phyloP scores from a whole-genome alignment of 352 stramenopile species.

The Globisporangium ultimum region DNA sequence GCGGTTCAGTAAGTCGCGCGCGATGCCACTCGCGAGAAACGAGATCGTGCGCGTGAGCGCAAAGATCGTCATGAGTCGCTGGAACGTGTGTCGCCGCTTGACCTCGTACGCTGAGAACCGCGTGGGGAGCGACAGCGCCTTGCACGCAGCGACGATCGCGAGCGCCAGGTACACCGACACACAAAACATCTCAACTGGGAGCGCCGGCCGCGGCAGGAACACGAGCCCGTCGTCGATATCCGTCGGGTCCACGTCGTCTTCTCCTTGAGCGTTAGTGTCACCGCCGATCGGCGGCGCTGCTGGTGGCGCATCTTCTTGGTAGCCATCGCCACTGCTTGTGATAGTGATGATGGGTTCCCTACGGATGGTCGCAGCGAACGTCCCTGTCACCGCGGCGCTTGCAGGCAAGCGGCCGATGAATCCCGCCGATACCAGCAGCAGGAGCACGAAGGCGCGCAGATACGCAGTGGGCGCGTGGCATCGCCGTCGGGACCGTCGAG shows the following conservation, averaged over 20 bases:
- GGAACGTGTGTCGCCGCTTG: constrained; percentile 61
- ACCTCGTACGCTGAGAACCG: constrained; percentile 27
- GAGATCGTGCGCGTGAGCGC: constrained; percentile 53
- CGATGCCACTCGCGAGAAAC: constrained; percentile 30
- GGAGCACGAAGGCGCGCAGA: background rate
- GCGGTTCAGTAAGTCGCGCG: constrained; percentile 65
- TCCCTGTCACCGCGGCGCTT: too few species aligned
- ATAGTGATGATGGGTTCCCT: too few species aligned
- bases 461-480: background rate
- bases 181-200: constrained; percentile 46
- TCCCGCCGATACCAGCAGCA: too few species aligned
- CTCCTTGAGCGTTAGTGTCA: background rate
- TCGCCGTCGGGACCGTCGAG: too few species aligned
- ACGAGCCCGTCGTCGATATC: constrained; percentile 26
- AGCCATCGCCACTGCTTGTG: background rate
- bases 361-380: too few species aligned
- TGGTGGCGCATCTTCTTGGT: background rate
- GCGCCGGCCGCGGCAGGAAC: constrained; percentile 51
- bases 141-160: constrained; percentile 46
- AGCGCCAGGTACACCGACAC: constrained; percentile 58
- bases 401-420: too few species aligned
- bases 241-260: background rate
- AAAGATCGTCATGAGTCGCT: constrained; percentile 66
- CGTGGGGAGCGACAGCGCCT: constrained; percentile 34
- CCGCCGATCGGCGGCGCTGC: too few species aligned